Conservation (phyloP, 257 asterid species). For the Rhazya stricta region DNA sequence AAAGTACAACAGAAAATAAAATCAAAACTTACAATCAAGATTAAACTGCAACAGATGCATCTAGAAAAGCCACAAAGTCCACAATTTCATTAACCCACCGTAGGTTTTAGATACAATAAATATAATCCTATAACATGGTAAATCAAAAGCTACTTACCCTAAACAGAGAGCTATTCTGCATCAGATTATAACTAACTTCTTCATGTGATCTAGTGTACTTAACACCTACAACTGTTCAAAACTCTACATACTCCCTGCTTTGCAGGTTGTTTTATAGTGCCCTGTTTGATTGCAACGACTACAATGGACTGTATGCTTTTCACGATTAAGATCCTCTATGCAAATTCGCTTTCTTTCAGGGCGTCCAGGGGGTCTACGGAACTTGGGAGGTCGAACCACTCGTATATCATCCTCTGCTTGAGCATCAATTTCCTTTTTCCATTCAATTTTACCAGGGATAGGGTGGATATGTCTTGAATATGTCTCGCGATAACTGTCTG, state of each 20-base stretch:
- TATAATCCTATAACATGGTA: not conserved
- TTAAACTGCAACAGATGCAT: too few species aligned
- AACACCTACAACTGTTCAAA: slow-evolving; percentile 32
- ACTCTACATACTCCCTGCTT: slow-evolving; percentile 34
- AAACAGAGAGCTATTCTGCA: not conserved
- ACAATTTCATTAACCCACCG: not conserved
- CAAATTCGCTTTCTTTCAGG: slow-evolving; percentile 71
- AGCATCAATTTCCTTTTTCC: slow-evolving; percentile 37
- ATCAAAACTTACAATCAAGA: too few species aligned
- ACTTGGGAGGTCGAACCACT: slow-evolving; percentile 63
- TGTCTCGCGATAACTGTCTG: slow-evolving; percentile 38
- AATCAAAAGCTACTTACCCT: not conserved
- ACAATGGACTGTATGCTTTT: slow-evolving; percentile 68
- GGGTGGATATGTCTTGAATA: slow-evolving; percentile 45
- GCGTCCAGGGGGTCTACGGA: slow-evolving; percentile 67
- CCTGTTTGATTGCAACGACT: slow-evolving; percentile 68
- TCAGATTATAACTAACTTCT: not conserved
- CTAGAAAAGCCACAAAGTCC: not conserved
- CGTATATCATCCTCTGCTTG: slow-evolving; percentile 27
- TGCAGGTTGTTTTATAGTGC: slow-evolving; percentile 75
- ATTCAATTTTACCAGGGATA: slow-evolving; percentile 46
- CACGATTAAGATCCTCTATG: slow-evolving; percentile 54
- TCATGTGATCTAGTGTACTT: not conserved
- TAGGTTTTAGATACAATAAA: not conserved
- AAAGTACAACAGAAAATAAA: too few species aligned